phyloP scores from a whole-genome alignment of 176 grass and related monocot species.

The Triticum turgidum region DNA sequence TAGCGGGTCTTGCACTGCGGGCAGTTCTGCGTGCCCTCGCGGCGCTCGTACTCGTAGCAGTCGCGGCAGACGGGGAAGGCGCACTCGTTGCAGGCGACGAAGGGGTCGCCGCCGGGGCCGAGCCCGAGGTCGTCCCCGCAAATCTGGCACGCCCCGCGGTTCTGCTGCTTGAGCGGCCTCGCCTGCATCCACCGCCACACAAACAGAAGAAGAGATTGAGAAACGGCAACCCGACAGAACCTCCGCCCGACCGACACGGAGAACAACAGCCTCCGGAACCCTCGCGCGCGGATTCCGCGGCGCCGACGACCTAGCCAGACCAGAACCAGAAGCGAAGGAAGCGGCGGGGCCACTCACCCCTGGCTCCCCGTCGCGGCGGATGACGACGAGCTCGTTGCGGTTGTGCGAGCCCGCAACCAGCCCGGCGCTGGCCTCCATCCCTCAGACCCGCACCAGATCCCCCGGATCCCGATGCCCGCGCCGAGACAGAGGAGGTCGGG shows the following conservation, averaged over 20 bases:
- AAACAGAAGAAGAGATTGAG: not conserved
- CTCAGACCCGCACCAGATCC: constrained; percentile 18
- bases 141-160: constrained; percentile 69
- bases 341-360: constrained; percentile 43
- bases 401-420: constrained; percentile 90
- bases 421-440: constrained; percentile 91
- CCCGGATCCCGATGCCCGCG: not conserved
- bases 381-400: constrained; percentile 93
- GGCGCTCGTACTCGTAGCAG: constrained; percentile 75
- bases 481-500: not conserved
- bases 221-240: not conserved
- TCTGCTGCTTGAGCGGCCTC: constrained; percentile 58
- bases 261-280: not conserved
- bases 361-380: constrained; percentile 86
- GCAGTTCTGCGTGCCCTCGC: constrained; percentile 70
- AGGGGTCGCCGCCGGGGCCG: constrained; percentile 46
- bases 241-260: no score
- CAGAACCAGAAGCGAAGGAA: not conserved
- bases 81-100: constrained; percentile 74
- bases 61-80: constrained; percentile 71
- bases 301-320: not conserved
- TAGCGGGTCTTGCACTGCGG: constrained; percentile 71
- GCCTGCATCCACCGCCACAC: not conserved
- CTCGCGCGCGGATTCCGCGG: not conserved
- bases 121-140: constrained; percentile 58